Evolutionary conservation across 1,284 basidiomycete genomes (phyloP).

Genomic region (Apiotrichum gamsii): DNA sequence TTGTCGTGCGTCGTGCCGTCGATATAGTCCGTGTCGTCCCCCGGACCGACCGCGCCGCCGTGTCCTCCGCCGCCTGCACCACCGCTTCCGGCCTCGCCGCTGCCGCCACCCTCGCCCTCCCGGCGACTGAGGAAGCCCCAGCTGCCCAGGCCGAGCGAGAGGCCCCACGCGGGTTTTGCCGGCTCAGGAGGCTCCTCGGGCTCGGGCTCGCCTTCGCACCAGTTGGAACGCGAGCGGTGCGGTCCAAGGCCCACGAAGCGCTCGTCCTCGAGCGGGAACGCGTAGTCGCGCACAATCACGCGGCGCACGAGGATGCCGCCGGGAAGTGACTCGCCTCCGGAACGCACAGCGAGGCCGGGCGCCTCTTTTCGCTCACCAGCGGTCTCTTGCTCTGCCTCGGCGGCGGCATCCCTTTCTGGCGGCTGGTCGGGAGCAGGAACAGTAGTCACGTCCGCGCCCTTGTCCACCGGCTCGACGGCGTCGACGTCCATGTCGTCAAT

Average conservation of each 20-base stretch:
- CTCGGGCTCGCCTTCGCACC: slow-evolving; percentile 17
- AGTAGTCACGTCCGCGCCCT: too few species aligned
- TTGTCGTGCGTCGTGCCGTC: slow-evolving; percentile 7
- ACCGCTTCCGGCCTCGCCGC: not conserved
- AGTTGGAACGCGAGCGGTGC: slow-evolving; percentile 12
- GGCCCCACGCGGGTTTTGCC: slow-evolving; percentile 4
- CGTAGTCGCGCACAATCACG: slow-evolving; percentile 40
- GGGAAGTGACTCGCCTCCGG: too few species aligned
- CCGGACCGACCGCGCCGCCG: too few species aligned
- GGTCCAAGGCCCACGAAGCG: slow-evolving; percentile 27
- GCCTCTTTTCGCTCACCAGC: too few species aligned
- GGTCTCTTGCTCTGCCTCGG: too few species aligned
- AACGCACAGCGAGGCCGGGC: too few species aligned
- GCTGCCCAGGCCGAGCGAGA: slow-evolving; percentile 15
- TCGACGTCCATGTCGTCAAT: too few species aligned
- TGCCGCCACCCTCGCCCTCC: not conserved
- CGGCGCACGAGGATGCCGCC: slow-evolving; percentile 13
- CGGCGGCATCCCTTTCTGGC: too few species aligned
- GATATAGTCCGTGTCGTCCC: slow-evolving; percentile 1
- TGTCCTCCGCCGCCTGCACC: not conserved
- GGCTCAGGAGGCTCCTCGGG: slow-evolving; percentile 5
- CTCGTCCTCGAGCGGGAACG: slow-evolving; percentile 29
- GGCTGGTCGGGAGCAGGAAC: too few species aligned
- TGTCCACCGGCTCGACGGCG: too few species aligned
- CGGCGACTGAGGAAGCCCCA: slow-evolving; percentile 18